These are phyloP conservation scores for Hyaloscypha hepaticicola DNA, from an alignment of 495 filamentous ascomycete genomes.

Conservation along the genomic window DNA sequence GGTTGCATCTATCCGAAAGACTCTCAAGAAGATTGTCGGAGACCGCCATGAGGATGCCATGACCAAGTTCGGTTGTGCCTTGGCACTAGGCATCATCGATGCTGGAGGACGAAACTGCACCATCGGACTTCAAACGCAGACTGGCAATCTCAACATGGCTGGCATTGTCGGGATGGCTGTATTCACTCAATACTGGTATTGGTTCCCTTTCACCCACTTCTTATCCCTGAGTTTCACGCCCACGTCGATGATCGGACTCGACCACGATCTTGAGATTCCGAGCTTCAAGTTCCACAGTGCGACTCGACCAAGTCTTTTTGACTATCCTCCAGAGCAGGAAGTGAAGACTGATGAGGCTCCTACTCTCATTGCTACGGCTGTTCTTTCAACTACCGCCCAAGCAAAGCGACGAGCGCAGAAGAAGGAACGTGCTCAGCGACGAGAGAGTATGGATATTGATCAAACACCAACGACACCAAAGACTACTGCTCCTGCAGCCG, in stretches of 20 bases:
- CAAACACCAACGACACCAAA: constrained; percentile 72
- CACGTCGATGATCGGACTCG: constrained; percentile 90
- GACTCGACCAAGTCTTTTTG: constrained; percentile 91
- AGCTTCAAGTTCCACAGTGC: constrained; percentile 95
- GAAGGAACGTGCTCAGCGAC: constrained; percentile 65
- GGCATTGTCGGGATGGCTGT: constrained; percentile 97
- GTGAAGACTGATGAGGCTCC: constrained; percentile 91
- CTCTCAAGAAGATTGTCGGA: constrained; percentile 83
- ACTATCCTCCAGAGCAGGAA: constrained; percentile 96
- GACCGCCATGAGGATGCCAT: constrained; percentile 99
- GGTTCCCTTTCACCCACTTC: constrained; percentile 99
- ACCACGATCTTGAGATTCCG: constrained; percentile 92
- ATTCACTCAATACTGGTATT: constrained; percentile 99
- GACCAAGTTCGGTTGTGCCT: constrained; percentile 95
- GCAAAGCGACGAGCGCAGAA: constrained; percentile 89
- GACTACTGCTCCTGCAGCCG: constrained; percentile 59
- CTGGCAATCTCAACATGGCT: constrained; percentile 95
- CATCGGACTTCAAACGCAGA: constrained; percentile 95
- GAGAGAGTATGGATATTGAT: constrained; percentile 89
- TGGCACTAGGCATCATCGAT: constrained; percentile 96
- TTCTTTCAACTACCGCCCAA: constrained; percentile 94
- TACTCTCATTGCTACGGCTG: constrained; percentile 91
- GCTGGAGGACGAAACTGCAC: constrained; percentile 98
- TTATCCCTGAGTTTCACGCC: constrained; percentile 89
- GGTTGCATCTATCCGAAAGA: constrained; percentile 77